Evolutionary conservation across 768 basidiomycete species (phyloP).

Genomic region (Suillus ampliporus): DNA sequence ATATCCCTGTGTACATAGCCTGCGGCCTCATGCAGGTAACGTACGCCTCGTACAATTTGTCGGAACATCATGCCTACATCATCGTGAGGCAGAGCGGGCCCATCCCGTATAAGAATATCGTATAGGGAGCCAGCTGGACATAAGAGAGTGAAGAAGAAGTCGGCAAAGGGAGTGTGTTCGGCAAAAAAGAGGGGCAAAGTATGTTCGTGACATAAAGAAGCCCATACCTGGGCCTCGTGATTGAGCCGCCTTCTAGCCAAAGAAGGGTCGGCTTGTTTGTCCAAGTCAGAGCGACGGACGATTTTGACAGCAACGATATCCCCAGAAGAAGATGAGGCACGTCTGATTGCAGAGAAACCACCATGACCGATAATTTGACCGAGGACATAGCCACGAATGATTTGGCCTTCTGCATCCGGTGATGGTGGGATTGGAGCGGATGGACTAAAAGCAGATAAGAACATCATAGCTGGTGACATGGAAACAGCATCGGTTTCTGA

Average conservation of each 20-base stretch:
- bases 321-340: constrained; percentile 65
- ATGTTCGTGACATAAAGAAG: constrained; percentile 80
- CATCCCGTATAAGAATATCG: constrained; percentile 78
- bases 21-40: constrained; percentile 81
- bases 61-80: constrained; percentile 86
- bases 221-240: constrained; percentile 77
- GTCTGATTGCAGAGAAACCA: constrained; percentile 80
- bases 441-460: constrained; percentile 68
- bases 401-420: constrained; percentile 71
- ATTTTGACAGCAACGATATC: constrained; percentile 87
- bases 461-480: constrained; percentile 75
- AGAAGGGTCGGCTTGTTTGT: constrained; percentile 54
- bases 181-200: constrained; percentile 82
- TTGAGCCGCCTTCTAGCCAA: constrained; percentile 61
- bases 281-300: constrained; percentile 62
- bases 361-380: constrained; percentile 81
- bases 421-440: constrained; percentile 39
- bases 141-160: constrained; percentile 82
- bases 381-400: constrained; percentile 73
- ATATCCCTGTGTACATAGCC: constrained; percentile 90
- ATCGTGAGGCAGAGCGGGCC: constrained; percentile 74
- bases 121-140: constrained; percentile 88
- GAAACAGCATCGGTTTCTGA: constrained; percentile 23
- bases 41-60: constrained; percentile 82
- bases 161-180: constrained; percentile 62